Evolutionary conservation across 2,329 filamentous ascomycete species (phyloP).

Genomic region (Fusarium sp.): DNA sequence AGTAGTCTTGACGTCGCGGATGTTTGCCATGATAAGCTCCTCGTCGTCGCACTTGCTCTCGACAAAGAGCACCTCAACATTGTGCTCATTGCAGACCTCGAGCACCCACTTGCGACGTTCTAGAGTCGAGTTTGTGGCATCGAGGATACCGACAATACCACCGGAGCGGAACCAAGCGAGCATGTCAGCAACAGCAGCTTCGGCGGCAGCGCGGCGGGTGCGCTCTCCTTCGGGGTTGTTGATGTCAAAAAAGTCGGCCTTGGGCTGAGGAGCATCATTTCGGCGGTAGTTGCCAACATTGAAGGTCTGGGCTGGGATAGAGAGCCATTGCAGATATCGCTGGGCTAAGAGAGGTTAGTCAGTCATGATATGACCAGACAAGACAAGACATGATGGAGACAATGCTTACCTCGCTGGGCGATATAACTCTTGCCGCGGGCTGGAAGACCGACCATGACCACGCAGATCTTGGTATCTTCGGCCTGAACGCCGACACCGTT

Average conservation of each 20-base stretch:
- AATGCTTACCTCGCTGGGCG: conserved; percentile 84
- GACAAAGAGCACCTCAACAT: conserved; percentile 91
- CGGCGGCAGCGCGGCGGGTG: conserved; percentile 84
- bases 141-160: conserved; percentile 90
- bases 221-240: conserved; percentile 90
- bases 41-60: conserved; percentile 98
- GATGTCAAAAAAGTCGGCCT: conserved; percentile 94
- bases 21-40: conserved; percentile 96
- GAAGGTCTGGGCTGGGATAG: conserved; percentile 92
- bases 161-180: conserved; percentile 84
- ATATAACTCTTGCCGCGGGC: conserved; percentile 97
- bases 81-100: conserved; percentile 76
- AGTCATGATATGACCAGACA: conserved; percentile 12
- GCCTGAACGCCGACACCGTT: conserved; percentile 82
- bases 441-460: conserved; percentile 98
- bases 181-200: conserved; percentile 94
- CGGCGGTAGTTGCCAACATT: conserved; percentile 97
- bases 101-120: conserved; percentile 89
- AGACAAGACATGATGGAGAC: conserved; percentile 2
- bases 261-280: conserved; percentile 86
- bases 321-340: conserved; percentile 96
- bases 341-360: conserved; percentile 65
- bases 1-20: conserved; percentile 95
- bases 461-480: conserved; percentile 95
- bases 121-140: conserved; percentile 97